These are phyloP conservation scores for Lachancea kluyveri DNA, from an alignment of 805 yeast species.

Conservation along the genomic window DNA sequence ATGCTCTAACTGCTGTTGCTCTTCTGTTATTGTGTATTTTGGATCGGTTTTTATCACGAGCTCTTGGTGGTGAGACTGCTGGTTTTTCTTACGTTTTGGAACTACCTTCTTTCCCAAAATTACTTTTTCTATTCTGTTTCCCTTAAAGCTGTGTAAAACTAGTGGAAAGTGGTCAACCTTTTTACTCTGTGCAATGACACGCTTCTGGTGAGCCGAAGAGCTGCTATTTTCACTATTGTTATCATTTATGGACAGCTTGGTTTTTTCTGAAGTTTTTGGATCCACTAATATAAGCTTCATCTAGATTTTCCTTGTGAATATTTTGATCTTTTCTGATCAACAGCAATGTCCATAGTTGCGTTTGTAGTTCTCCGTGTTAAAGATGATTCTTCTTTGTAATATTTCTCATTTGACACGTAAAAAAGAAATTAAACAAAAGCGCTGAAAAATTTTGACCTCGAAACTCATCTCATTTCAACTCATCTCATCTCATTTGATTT, in stretches of 20 bases:
- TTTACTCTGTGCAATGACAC: neutral
- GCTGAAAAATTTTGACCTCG: constrained; percentile 13
- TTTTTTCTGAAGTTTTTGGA: constrained; percentile 10
- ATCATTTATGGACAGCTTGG: neutral
- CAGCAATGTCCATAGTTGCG: neutral
- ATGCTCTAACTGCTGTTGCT: too few relatives aligned
- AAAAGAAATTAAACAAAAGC: constrained; percentile 1
- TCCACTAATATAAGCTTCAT: constrained; percentile 13
- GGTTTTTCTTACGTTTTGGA: too few relatives aligned
- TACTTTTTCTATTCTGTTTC: neutral
- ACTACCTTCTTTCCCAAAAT: too few relatives aligned
- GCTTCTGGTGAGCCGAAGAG: neutral
- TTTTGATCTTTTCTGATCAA: neutral
- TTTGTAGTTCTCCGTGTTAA: neutral
- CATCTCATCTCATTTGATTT: constrained; percentile 1
- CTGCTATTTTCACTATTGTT: neutral
- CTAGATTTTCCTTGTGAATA: neutral
- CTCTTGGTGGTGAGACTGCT: too few relatives aligned
- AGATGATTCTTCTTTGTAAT: too few relatives aligned
- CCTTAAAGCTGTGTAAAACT: constrained; percentile 3
- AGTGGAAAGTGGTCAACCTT: constrained; percentile 3
- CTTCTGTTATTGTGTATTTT: too few relatives aligned
- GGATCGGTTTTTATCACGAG: constrained; percentile 9
- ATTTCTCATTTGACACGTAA: too few relatives aligned
- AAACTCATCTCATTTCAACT: constrained; percentile 14